Base-by-base conservation (phyloP, 176 grass and related monocot genomes). In the Aechmea fasciata region DNA sequence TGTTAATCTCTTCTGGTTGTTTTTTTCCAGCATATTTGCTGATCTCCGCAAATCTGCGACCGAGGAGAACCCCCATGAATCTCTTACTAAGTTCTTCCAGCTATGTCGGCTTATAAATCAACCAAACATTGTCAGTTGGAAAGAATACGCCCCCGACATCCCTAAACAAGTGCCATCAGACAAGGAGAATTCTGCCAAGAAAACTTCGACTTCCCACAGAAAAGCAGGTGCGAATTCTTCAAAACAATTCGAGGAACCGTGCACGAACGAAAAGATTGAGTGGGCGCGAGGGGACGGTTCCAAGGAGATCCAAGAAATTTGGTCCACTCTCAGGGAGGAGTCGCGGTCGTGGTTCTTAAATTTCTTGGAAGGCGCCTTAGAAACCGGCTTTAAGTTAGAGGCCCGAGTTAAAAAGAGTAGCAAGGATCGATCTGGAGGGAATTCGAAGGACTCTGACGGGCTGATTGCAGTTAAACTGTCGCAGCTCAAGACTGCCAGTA, bases 201-300 rank as follows among this genome's bases (percentile, higher is more conserved):
- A 94, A 77, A 71, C 57, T 64, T 65, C 82, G 49, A 15, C 52
- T 5, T 69, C 82, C 70, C 80, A 80, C 13, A 84, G 79, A 50
- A 90, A 80, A 82, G 17, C 19, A 64, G 65, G 71, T 50, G 23
- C 49, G 69, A 51, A 51, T 75, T 15, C 84, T 48, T 14, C 66
- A 53, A 92, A 90, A 57, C 63, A 81, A 41, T 47, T 69, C 0
- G 84, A 90, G 0, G 90, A 85, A 66, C 72, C 75, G 22, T 82
- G 68, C 11, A 52, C 78, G 29, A 78, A 82, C 13, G 90, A 90
- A 71, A 99, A 81, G 73, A 18, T 79, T 0, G 84, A 90, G 66
- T 99, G 95, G 90, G 84, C 80, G 13, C 86, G 95, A 66, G 90
- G 85, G 48, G 95, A 99, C 69, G 90, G 90, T 48, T 67, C 93